phyloP scores from a whole-genome alignment of 2,329 filamentous ascomycete genomes.

The Trichophyton verrucosum region DNA sequence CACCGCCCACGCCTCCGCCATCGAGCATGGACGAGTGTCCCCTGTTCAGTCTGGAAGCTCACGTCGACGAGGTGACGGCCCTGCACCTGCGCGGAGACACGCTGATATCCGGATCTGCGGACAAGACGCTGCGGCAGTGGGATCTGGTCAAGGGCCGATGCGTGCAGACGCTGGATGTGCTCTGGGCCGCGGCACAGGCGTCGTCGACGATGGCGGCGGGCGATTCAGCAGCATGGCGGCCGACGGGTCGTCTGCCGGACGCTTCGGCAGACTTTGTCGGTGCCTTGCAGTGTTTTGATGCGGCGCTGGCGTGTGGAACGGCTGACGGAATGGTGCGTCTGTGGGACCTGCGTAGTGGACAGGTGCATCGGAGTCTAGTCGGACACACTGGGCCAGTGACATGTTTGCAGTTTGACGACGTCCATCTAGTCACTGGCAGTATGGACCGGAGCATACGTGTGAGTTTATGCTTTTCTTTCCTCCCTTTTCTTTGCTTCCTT shows the following conservation, averaged over 20 bases:
- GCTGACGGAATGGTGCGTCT: slow-evolving; percentile 93
- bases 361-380: slow-evolving; percentile 91
- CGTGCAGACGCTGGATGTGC: slow-evolving; percentile 91
- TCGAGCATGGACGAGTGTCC: slow-evolving; percentile 82
- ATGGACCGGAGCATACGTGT: slow-evolving; percentile 87
- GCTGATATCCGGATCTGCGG: slow-evolving; percentile 85
- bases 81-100: slow-evolving; percentile 81
- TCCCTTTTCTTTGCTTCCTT: background rate
- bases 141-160: slow-evolving; percentile 94
- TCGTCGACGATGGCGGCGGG: slow-evolving; percentile 54
- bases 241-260: slow-evolving; percentile 49
- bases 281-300: slow-evolving; percentile 88
- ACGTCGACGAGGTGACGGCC: slow-evolving; percentile 89
- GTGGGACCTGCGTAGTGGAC: slow-evolving; percentile 92
- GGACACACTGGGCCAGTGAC: slow-evolving; percentile 93
- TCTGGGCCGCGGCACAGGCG: slow-evolving; percentile 93
- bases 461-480: slow-evolving; percentile 32
- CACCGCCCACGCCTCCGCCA: slow-evolving; percentile 53
- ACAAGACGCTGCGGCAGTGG: slow-evolving; percentile 97
- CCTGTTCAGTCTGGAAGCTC: slow-evolving; percentile 75
- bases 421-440: slow-evolving; percentile 87
- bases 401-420: slow-evolving; percentile 88
- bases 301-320: slow-evolving; percentile 87
- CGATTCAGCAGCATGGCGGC: slow-evolving; percentile 53
- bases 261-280: slow-evolving; percentile 82